Conservation (phyloP, 1,139 yeast genomes). For the Yamadazyma jaroonii region DNA sequence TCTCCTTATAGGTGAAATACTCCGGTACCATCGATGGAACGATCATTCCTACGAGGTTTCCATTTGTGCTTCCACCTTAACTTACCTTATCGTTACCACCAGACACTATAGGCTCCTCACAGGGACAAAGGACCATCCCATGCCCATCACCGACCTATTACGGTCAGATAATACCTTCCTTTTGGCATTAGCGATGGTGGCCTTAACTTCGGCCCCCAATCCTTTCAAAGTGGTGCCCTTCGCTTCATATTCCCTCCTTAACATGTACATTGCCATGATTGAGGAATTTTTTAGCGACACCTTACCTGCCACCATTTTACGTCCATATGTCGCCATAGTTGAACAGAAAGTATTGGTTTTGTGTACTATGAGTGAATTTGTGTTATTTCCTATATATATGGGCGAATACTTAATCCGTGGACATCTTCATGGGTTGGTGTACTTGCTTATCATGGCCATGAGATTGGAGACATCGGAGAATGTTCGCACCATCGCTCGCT, state of each 20-base stretch:
- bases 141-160: slow-evolving; percentile 20
- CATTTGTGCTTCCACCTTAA: slow-evolving; percentile 1
- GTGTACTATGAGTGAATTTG: slow-evolving; percentile 40
- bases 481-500: slow-evolving; percentile 19
- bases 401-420: slow-evolving; percentile 21
- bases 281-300: slow-evolving; percentile 33
- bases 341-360: slow-evolving; percentile 34
- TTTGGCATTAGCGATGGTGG: slow-evolving; percentile 33
- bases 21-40: slow-evolving; percentile 1
- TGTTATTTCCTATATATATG: slow-evolving; percentile 26
- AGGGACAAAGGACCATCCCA: neutral
- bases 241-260: slow-evolving; percentile 44
- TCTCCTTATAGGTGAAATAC: neutral
- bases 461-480: slow-evolving; percentile 44
- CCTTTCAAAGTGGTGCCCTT: slow-evolving; percentile 41
- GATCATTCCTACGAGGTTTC: neutral
- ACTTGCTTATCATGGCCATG: slow-evolving; percentile 34
- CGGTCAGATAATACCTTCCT: slow-evolving; percentile 48
- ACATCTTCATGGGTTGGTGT: slow-evolving; percentile 26
- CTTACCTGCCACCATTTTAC: slow-evolving; percentile 27
- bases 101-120: slow-evolving; percentile 4
- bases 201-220: slow-evolving; percentile 21
- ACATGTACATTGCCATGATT: slow-evolving; percentile 34
- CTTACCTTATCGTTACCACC: slow-evolving; percentile 4
- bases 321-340: slow-evolving; percentile 30